phyloP scores from a whole-genome alignment of 768 basidiomycete genomes.

The Imleria badia region DNA sequence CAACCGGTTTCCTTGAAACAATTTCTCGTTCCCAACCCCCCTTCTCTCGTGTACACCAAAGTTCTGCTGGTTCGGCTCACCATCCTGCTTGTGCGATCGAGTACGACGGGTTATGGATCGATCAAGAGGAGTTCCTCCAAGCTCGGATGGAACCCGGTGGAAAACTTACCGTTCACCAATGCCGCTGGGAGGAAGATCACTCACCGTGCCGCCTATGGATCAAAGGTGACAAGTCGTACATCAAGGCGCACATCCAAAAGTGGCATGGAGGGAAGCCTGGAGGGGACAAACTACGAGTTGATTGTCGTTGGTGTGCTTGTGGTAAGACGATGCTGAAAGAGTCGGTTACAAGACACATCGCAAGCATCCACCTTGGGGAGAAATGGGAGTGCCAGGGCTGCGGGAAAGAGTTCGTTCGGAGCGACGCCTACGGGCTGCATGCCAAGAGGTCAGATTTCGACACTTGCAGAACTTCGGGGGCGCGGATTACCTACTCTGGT shows the following conservation, averaged over 20 bases:
- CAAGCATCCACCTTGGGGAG: conserved; percentile 15
- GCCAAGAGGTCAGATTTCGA: background rate
- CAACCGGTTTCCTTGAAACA: background rate
- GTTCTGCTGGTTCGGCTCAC: too few species aligned
- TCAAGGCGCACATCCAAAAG: too few species aligned
- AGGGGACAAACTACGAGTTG: conserved; percentile 4
- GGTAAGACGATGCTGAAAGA: conserved; percentile 22
- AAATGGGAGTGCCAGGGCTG: too few species aligned
- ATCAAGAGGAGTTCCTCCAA: conserved; percentile 11
- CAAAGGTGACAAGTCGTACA: conserved; percentile 10
- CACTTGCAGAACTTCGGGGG: conserved; percentile 5
- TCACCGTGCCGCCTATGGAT: conserved; percentile 17
- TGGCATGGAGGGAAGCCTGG: conserved; percentile 8
- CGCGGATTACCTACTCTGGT: conserved; percentile 8
- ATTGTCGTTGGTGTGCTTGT: conserved; percentile 18
- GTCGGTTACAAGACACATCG: conserved; percentile 19
- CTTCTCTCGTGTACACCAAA: too few species aligned
- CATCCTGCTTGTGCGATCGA: background rate
- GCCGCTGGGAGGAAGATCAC: conserved; percentile 6
- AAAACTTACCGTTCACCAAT: conserved; percentile 4
- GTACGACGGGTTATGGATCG: conserved; percentile 3
- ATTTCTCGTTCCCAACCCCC: background rate
- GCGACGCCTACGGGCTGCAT: conserved; percentile 12
- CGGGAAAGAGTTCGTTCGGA: conserved; percentile 6
- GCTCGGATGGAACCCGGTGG: background rate